Conservation (phyloP, 1,139 yeast species). For the Nakaseomyces sp. region DNA sequence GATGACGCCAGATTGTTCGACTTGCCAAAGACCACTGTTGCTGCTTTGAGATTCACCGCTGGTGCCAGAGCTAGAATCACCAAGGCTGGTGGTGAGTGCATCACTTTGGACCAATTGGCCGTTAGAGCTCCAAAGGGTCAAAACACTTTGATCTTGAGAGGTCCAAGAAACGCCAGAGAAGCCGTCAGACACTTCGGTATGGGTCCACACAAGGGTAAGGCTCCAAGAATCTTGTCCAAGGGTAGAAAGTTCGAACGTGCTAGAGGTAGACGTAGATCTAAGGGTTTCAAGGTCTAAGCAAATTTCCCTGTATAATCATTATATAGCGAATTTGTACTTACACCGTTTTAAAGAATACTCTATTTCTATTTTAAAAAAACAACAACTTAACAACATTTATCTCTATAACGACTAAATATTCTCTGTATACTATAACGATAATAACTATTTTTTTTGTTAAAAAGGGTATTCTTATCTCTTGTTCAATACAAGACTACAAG, state of each 20-base stretch:
- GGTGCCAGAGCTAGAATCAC: constrained; percentile 96
- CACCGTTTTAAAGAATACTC: neutral
- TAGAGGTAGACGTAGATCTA: constrained; percentile 98
- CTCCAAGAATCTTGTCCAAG: constrained; percentile 94
- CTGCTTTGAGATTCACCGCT: constrained; percentile 99
- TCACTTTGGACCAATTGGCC: constrained; percentile 98
- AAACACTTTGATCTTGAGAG: constrained; percentile 96
- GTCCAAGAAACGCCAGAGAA: constrained; percentile 98
- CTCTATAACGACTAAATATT: neutral
- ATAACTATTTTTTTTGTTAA: no score
- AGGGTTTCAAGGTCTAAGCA: constrained; percentile 99
- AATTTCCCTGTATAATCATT: constrained; percentile 9
- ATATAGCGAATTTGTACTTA: constrained; percentile 4
- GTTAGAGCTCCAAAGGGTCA: constrained; percentile 99
- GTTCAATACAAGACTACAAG: no score
- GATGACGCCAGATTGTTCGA: constrained; percentile 92
- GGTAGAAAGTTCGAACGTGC: constrained; percentile 99
- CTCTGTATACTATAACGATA: neutral
- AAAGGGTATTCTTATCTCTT: no score
- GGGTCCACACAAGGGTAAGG: constrained; percentile 99
- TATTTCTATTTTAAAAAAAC: no score
- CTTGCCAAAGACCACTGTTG: constrained; percentile 95
- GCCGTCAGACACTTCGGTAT: constrained; percentile 99
- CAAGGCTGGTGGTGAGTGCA: constrained; percentile 99
- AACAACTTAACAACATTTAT: no score